A percentile compares a stretch with the other conserved stretches of the same genome.
phyloP scores from a whole-genome alignment of 2,329 filamentous ascomycete species.

The Curvularia lunata region DNA sequence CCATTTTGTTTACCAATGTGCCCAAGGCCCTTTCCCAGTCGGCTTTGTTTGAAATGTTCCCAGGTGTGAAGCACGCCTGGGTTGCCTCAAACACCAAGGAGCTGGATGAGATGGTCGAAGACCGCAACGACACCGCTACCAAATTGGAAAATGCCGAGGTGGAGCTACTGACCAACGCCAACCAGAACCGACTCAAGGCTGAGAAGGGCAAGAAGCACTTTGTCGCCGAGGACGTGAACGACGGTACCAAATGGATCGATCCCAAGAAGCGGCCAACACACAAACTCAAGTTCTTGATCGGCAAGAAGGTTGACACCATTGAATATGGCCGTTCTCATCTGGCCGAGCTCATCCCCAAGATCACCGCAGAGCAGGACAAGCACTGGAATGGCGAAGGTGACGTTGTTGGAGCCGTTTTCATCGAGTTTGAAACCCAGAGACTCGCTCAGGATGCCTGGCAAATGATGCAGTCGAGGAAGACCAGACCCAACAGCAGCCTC shows the following conservation, averaged over 20 bases:
- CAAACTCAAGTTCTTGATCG: slow-evolving; percentile 50
- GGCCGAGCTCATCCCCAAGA: slow-evolving; percentile 72
- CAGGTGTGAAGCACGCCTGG: slow-evolving; percentile 54
- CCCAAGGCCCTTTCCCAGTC: slow-evolving; percentile 51
- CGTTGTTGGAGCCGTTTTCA: slow-evolving; percentile 78
- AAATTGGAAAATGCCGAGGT: slow-evolving; percentile 55
- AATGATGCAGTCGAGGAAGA: slow-evolving; percentile 55
- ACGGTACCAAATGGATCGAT: slow-evolving; percentile 52
- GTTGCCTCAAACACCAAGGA: slow-evolving; percentile 55
- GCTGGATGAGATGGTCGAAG: slow-evolving; percentile 52
- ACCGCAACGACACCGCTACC: slow-evolving; percentile 52
- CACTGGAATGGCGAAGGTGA: slow-evolving; percentile 71
- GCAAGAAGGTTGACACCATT: slow-evolving; percentile 71
- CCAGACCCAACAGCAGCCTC: slow-evolving; percentile 45
- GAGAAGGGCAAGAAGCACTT: slow-evolving; percentile 58
- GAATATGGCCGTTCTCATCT: slow-evolving; percentile 81
- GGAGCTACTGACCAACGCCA: slow-evolving; percentile 59
- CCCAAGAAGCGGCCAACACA: slow-evolving; percentile 51
- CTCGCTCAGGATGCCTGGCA: slow-evolving; percentile 87
- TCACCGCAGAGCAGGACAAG: slow-evolving; percentile 69
- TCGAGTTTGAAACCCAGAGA: slow-evolving; percentile 83
- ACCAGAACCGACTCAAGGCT: slow-evolving; percentile 71
- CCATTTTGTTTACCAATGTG: slow-evolving; percentile 57
- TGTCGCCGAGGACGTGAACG: slow-evolving; percentile 49
- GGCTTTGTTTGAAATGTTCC: slow-evolving; percentile 49